These are phyloP conservation scores for Lasiodiplodia citricola DNA, from an alignment of 2,329 filamentous ascomycete genomes.

Conservation along the genomic window DNA sequence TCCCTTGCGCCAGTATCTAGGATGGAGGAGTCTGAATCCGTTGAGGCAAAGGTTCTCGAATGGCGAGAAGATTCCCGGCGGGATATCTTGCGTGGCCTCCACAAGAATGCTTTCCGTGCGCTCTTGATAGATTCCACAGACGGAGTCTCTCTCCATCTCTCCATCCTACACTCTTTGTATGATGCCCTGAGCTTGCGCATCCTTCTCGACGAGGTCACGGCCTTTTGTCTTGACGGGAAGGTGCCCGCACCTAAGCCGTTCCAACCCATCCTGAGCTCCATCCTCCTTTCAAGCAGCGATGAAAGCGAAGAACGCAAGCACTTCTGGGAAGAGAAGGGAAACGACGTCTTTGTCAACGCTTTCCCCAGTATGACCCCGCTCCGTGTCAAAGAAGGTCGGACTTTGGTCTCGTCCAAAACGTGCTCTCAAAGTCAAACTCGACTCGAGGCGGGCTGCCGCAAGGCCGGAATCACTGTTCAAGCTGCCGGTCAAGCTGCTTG, in stretches of 20 bases:
- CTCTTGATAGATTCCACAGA: constrained; percentile 48
- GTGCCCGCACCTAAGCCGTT: constrained; percentile 40
- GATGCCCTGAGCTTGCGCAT: constrained; percentile 76
- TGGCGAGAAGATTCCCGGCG: constrained; percentile 35
- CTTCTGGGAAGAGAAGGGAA: constrained; percentile 69
- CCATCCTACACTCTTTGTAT: constrained; percentile 81
- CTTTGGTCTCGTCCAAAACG: constrained; percentile 42
- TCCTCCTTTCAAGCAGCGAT: constrained; percentile 47
- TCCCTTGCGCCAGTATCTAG: constrained; percentile 44
- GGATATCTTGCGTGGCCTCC: constrained; percentile 51
- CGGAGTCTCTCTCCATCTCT: constrained; percentile 50
- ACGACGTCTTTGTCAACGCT: constrained; percentile 64
- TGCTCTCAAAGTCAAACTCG: constrained; percentile 49
- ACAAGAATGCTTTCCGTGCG: constrained; percentile 68
- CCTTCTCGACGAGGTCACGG: constrained; percentile 66
- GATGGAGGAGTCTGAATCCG: neutral
- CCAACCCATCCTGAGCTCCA: constrained; percentile 50
- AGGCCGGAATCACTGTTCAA: constrained; percentile 73
- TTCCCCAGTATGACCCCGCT: constrained; percentile 80
- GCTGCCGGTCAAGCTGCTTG: constrained; percentile 78
- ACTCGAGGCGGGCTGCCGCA: constrained; percentile 63
- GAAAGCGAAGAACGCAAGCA: constrained; percentile 40
- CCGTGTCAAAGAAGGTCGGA: constrained; percentile 41
- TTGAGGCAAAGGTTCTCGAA: constrained; percentile 25
- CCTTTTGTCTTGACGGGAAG: constrained; percentile 38